phyloP scores from a whole-genome alignment of 192 early-diverging fungal species.

The Backusella macrospora region DNA sequence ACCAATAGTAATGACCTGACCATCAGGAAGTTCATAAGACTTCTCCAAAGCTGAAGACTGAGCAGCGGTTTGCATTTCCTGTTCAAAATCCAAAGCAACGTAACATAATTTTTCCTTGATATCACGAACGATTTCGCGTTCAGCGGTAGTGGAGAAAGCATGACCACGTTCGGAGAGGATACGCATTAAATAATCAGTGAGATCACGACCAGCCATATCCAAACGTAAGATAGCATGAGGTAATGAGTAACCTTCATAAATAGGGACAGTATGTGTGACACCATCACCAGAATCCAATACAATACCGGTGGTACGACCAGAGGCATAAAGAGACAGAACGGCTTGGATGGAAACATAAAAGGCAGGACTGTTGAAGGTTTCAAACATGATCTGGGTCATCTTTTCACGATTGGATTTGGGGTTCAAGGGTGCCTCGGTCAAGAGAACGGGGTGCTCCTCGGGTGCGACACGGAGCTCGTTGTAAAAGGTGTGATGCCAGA shows the following conservation, averaged over 20 bases:
- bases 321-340: conserved; percentile 94
- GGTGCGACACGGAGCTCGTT: too few relatives aligned
- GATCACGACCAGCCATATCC: conserved; percentile 94
- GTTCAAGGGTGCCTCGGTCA: too few relatives aligned
- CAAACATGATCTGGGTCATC: too few relatives aligned
- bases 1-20: conserved; percentile 96
- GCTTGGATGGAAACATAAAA: conserved; percentile 98
- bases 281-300: too few relatives aligned
- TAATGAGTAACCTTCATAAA: conserved; percentile 96
- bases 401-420: too few relatives aligned
- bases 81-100: conserved; percentile 95
- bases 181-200: conserved; percentile 93
- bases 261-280: conserved; percentile 96
- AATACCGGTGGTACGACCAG: conserved; percentile 97
- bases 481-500: too few relatives aligned
- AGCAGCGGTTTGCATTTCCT: conserved; percentile 98
- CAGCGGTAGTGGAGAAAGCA: conserved; percentile 92
- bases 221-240: conserved; percentile 96
- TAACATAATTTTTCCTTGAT: conserved; percentile 99
- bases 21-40: conserved; percentile 98
- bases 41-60: too few relatives aligned
- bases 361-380: conserved; percentile 94
- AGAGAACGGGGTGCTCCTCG: too few relatives aligned
- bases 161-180: conserved; percentile 96
- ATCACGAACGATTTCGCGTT: conserved; percentile 97